Conservation (phyloP, 2,329 filamentous ascomycete genomes). For the Scopulariopsis brevicaulis region DNA sequence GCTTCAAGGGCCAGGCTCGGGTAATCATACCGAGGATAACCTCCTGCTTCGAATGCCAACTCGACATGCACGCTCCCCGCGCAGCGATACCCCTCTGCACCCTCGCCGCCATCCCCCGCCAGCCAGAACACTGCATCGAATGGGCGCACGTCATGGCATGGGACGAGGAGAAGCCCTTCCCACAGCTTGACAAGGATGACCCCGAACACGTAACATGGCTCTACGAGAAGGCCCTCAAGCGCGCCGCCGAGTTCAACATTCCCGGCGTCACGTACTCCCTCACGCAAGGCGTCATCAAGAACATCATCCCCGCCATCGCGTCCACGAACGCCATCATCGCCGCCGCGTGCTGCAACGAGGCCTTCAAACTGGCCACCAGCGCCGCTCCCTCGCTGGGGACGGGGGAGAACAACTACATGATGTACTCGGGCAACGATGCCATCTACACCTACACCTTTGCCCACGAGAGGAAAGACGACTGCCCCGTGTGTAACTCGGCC, state of each 20-base stretch:
- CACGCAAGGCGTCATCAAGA: constrained; percentile 96
- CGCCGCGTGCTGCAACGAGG: constrained; percentile 92
- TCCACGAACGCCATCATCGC: constrained; percentile 97
- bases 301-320: constrained; percentile 97
- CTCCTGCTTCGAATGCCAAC: constrained; percentile 94
- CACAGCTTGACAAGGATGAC: constrained; percentile 86
- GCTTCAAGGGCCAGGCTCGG: constrained; percentile 93
- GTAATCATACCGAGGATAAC: constrained; percentile 88
- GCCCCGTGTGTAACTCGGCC: constrained; percentile 81
- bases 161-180: constrained; percentile 76
- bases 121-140: constrained; percentile 96
- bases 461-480: constrained; percentile 88
- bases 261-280: constrained; percentile 86
- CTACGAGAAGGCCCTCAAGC: constrained; percentile 69
- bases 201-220: constrained; percentile 97
- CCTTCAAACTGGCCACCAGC: constrained; percentile 81
- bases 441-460: constrained; percentile 98
- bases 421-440: constrained; percentile 93
- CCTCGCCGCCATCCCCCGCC: constrained; percentile 87
- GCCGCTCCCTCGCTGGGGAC: constrained; percentile 70
- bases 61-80: constrained; percentile 96
- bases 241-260: constrained; percentile 84
- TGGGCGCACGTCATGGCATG: constrained; percentile 98
- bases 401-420: constrained; percentile 83
- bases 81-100: constrained; percentile 96